phyloP scores from a whole-genome alignment of 1,284 basidiomycete species.

The Rhodofomes roseus region DNA sequence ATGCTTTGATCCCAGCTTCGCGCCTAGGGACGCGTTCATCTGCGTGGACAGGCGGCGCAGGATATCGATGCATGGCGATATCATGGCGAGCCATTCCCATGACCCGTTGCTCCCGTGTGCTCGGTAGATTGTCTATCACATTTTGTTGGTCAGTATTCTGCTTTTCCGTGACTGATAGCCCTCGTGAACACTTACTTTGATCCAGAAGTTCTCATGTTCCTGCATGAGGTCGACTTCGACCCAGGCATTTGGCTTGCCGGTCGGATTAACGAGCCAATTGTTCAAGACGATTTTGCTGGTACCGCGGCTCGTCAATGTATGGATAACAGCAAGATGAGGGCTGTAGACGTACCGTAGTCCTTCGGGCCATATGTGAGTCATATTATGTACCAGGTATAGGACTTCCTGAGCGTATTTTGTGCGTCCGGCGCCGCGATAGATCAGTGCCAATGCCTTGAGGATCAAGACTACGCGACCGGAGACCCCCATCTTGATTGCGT shows the following conservation, averaged over 20 bases:
- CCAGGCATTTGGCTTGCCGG: conserved; percentile 28
- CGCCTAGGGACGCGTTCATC: conserved; percentile 29
- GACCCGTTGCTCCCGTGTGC: conserved; percentile 33
- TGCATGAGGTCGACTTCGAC: conserved; percentile 37
- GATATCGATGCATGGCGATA: conserved; percentile 33
- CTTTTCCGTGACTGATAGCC: too few species aligned
- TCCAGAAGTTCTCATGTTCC: conserved; percentile 40
- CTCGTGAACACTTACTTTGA: conserved; percentile 20
- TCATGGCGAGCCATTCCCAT: conserved; percentile 37
- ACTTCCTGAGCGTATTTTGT: conserved; percentile 39
- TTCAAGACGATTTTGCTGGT: conserved; percentile 31
- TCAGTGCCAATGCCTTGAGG: conserved; percentile 31
- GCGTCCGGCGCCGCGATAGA: conserved; percentile 26
- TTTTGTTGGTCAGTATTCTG: too few species aligned
- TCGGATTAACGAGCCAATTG: conserved; percentile 38
- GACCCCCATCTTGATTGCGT: conserved; percentile 33
- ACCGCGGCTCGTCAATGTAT: too few species aligned
- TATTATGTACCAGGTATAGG: conserved; percentile 29
- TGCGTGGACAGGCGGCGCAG: conserved; percentile 28
- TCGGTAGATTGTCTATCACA: conserved; percentile 25
- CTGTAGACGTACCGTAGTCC: conserved; percentile 23
- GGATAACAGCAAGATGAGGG: too few species aligned
- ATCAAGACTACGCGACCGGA: conserved; percentile 28
- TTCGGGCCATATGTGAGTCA: conserved; percentile 34
- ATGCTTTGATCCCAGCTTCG: conserved; percentile 28